Base-by-base conservation (phyloP, 176 grass and related monocot species). In the Bolboschoenus planiculmis region DNA sequence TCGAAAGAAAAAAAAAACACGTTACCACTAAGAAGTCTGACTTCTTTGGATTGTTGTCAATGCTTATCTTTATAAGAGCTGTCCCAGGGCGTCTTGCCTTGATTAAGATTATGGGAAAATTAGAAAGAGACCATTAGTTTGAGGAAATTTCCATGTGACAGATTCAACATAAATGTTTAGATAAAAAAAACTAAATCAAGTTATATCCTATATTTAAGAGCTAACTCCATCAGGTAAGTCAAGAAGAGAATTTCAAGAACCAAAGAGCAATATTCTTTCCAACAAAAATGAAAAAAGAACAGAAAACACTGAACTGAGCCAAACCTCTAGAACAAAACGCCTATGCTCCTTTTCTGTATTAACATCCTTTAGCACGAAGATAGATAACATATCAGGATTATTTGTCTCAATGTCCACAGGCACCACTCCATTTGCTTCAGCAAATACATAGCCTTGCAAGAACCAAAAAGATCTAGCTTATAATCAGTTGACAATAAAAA, bases 371-470 rank as follows among this genome's bases (percentile, higher is more conserved):
- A 85, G 78, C 50, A 73, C 87, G n/a, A 91, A 47, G 86, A 94
- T 89, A 53, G 95, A 92, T 24, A 97, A 84, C 53, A 97, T 78
- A 90, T 94, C 89, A 87, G 95, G 95, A 93, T 88, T 83, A 87
- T 97, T 97, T 73, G 92, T 97, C 47, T 94, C 95, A 77, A 94
- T 70, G 78, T 94, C 88, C 42, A 97, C 74, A 87, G 95, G 95
- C 72, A 84, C 92, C 67, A 92, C 80, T 89, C 90, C 95, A 89
- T 88, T 87, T 53, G 95, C 95, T 87, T 97, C 95, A 80, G 46
- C 42, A 54, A 97, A 97, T 42, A 82, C 90, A 90, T 97, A 97
- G 13, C 95, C 95, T 97, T 57, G 83, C 53, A 68, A 61, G 51
- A 60, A 33, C 27, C n/a, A 44, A 58, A n/a, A 85, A 72, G 23